A percentile compares a stretch with the other conserved stretches of the same genome.
phyloP scores from a whole-genome alignment of 768 basidiomycete species.

The Boletus edulis region DNA sequence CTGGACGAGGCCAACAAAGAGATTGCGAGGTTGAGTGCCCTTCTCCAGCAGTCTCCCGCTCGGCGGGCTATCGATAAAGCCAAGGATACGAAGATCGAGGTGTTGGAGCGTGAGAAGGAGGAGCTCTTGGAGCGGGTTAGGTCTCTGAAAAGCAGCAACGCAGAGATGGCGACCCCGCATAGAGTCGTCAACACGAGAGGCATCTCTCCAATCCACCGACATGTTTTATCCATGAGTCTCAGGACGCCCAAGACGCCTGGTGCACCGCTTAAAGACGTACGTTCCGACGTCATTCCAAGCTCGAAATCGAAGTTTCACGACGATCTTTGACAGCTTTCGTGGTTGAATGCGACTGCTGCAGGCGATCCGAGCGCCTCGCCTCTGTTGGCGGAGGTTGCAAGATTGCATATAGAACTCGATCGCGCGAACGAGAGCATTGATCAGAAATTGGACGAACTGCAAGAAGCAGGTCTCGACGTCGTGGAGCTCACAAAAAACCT shows the following conservation, averaged over 20 bases:
- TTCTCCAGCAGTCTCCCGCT: slow-evolving; percentile 70
- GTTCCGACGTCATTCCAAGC: slow-evolving; percentile 20
- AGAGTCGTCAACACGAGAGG: slow-evolving; percentile 52
- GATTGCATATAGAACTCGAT: slow-evolving; percentile 73
- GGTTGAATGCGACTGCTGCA: slow-evolving; percentile 60
- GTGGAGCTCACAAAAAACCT: slow-evolving; percentile 69
- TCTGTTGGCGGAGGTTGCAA: slow-evolving; percentile 66
- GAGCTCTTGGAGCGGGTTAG: slow-evolving; percentile 72
- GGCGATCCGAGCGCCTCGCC: slow-evolving; percentile 57
- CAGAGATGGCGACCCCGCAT: slow-evolving; percentile 56
- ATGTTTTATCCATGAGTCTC: slow-evolving; percentile 64
- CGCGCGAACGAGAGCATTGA: slow-evolving; percentile 83
- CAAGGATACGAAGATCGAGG: slow-evolving; percentile 71
- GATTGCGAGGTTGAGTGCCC: slow-evolving; percentile 63
- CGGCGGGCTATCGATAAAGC: slow-evolving; percentile 76
- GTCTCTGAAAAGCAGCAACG: slow-evolving; percentile 50
- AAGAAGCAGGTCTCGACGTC: slow-evolving; percentile 74
- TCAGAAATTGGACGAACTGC: slow-evolving; percentile 82
- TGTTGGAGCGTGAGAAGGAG: slow-evolving; percentile 74
- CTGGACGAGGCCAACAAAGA: slow-evolving; percentile 76
- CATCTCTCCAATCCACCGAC: slow-evolving; percentile 78
- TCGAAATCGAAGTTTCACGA: slow-evolving; percentile 6
- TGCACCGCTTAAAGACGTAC: slow-evolving; percentile 72
- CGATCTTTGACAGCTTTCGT: slow-evolving; percentile 53
- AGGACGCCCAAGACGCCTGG: slow-evolving; percentile 76